Base-by-base conservation (phyloP, 164 flowering plant genomes). In the Dillenia suffruticosa region DNA sequence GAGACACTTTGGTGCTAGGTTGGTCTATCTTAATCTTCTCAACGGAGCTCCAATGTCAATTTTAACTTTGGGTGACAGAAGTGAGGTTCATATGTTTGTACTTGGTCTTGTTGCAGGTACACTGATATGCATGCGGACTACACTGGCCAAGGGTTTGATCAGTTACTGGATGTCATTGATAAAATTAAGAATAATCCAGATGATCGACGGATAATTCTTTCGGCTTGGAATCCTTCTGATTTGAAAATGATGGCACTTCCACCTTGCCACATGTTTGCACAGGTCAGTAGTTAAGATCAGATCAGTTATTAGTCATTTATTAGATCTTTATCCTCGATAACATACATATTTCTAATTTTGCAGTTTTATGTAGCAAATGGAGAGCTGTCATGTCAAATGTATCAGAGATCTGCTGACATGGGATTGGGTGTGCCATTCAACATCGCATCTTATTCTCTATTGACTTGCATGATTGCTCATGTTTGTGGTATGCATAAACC, bases 1-100 rank as follows among this genome's bases (percentile, higher is more conserved):
- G 98, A 75, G 96, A 66, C 97, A 93, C 68, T 90, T 86, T 76
- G 98, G 97, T 63, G 98, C 98, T 51, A 89, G 84, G 98, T 93
- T 53, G 26, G 78, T 64, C 50, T 44, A n/a, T 13, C 13, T 5
- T 55, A 24, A 13, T 17, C 24, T 51, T 44, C n/a, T 9, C 26
- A 40, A 43, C 43, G 3, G 61, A 14, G 32, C 3, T 52, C 49
- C 10, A 14, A 7, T 22, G 24, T 43, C 7, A 22, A 12, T 17
- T 57, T 55, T 47, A 40, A 16, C 46, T 49, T 62, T 66, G 32
- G 51, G 14, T 54, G 68, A 32, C 40, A 32, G 40, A 32, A 0
- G 6, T 32, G 40, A 32, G 40, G 40, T 0, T 32, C 40, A 32
- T 32, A 32, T 44, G 17, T 57, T 43, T 53, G 56, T n/a, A 48